phyloP scores from a whole-genome alignment of 208 protist species.

The Leishmania arabica region DNA sequence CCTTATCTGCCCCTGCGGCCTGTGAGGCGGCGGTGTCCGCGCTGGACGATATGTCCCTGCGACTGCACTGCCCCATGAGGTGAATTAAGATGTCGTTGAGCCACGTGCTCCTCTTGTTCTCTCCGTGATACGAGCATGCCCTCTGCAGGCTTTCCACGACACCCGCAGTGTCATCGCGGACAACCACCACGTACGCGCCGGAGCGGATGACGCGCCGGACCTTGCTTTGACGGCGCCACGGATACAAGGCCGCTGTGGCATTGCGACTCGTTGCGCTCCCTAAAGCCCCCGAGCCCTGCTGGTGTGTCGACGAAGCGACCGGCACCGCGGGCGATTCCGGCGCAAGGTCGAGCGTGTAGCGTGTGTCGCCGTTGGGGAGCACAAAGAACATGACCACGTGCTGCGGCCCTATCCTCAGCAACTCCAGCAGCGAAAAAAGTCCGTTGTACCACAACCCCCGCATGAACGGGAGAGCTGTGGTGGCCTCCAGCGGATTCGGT shows the following conservation, averaged over 20 bases:
- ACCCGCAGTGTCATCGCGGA: constrained; percentile 37
- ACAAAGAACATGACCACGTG: constrained; percentile 37
- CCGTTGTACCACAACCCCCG: constrained; percentile 53
- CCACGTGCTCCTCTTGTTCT: constrained; percentile 38
- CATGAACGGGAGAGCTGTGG: constrained; percentile 23
- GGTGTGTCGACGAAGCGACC: neutral
- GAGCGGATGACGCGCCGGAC: constrained; percentile 43
- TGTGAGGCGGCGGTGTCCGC: neutral
- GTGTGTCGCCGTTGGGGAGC: constrained; percentile 40
- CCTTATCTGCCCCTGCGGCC: neutral
- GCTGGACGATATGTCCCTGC: neutral
- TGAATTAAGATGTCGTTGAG: constrained; percentile 22
- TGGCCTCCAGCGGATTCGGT: constrained; percentile 14
- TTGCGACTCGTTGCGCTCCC: neutral
- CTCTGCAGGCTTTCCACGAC: constrained; percentile 37
- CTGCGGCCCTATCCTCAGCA: constrained; percentile 5
- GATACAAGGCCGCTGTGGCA: constrained; percentile 4
- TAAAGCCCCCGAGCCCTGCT: neutral
- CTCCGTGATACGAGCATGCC: constrained; percentile 50
- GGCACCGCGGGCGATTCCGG: neutral
- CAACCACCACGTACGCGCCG: constrained; percentile 42
- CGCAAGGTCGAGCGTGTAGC: constrained; percentile 45
- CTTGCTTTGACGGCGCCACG: constrained; percentile 55
- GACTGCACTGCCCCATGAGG: constrained; percentile 18
- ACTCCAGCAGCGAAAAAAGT: constrained; percentile 59